Evolutionary conservation across 2,329 filamentous ascomycete species (phyloP).

Genomic region (Cercospora janseana): DNA sequence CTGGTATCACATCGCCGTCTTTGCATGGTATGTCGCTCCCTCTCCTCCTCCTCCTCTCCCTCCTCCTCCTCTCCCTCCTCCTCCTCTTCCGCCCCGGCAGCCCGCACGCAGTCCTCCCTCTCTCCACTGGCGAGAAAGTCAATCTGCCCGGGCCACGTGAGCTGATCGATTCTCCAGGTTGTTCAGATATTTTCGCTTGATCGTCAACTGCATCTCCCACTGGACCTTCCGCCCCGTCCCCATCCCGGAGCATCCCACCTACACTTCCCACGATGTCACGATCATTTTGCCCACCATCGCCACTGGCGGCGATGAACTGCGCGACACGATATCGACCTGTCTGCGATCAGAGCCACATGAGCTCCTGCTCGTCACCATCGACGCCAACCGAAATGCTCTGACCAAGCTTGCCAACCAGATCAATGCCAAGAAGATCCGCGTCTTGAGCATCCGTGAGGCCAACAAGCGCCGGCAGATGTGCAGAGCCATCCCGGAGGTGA

Average conservation of each 20-base stretch:
- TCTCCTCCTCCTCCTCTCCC: conserved; percentile 2
- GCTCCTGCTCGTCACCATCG: conserved; percentile 83
- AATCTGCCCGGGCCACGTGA: conserved; percentile 27
- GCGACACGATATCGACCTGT: conserved; percentile 75
- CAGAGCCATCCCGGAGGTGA: conserved; percentile 80
- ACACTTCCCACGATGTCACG: conserved; percentile 80
- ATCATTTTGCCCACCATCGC: conserved; percentile 93
- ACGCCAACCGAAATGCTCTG: conserved; percentile 65
- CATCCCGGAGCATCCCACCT: conserved; percentile 74
- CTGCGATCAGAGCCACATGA: conserved; percentile 67
- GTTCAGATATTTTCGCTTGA: conserved; percentile 80
- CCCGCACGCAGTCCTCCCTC: too few species aligned
- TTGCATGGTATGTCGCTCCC: conserved; percentile 36
- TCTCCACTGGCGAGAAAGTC: conserved; percentile 22
- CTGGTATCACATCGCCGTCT: conserved; percentile 36
- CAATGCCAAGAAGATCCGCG: conserved; percentile 64
- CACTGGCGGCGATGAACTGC: conserved; percentile 78
- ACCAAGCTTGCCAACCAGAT: conserved; percentile 54
- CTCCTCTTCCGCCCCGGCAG: too few species aligned
- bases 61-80: conserved; percentile 3
- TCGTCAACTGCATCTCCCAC: conserved; percentile 82
- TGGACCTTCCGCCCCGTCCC: conserved; percentile 84
- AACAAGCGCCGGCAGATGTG: conserved; percentile 96
- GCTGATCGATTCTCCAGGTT: conserved; percentile 55
- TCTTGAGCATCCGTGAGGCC: conserved; percentile 76